Evolutionary conservation across 768 basidiomycete genomes (phyloP), one percentile per base, ranked within the genome.

Genomic region (Hypsizygus marmoreus): DNA sequence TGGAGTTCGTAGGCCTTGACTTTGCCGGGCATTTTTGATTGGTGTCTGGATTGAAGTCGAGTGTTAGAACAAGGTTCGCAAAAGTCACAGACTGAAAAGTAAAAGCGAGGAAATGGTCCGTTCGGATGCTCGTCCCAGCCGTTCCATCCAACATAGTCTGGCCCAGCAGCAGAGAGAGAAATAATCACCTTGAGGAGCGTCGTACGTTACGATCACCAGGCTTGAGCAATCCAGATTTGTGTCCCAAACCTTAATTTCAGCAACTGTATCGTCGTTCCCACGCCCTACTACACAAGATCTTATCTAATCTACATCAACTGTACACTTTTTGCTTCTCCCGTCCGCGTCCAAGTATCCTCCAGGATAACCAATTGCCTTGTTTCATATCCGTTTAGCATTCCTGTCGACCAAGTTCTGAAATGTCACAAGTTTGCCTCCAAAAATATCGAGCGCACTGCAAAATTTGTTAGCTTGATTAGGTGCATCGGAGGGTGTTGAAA

Each of bases 1-100:
- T 91, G 90, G 71, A 94, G 90, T 71, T 94, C 91, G 77, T 94
- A 91, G 64, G 92, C 90, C 80, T 92, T 92, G 77, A 93, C 88
- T 81, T 93, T 92, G 62, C 82, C 82, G 74, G 88, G 82, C 88
- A 91, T 91, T 65, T 73, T 82, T 72, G 59, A n/a, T n/a, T 60
- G 56, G 67, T 61, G 64, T 17, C 33, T 45, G 20, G 42, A 50
- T 47, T 49, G 17, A n/a, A 23, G 19, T 36, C 40, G 4, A 39
- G 14, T 34, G 25, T 16, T n/a, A 16, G 14, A 28, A 19, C 19
- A 28, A 17, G 11, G 20, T 12, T 40, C 14, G 37, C n/a, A n/a
- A n/a, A n/a, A n/a, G n/a, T n/a, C n/a, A n/a, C n/a, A n/a, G n/a
- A n/a, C n/a, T n/a, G n/a, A n/a, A n/a, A n/a, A n/a, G n/a, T n/a